Percentiles rank a stretch among this genome's conserved stretches.
Evolutionary conservation across 2,329 filamentous ascomycete species (phyloP).

Genomic region (Aspergillus ochraceoroseus): DNA sequence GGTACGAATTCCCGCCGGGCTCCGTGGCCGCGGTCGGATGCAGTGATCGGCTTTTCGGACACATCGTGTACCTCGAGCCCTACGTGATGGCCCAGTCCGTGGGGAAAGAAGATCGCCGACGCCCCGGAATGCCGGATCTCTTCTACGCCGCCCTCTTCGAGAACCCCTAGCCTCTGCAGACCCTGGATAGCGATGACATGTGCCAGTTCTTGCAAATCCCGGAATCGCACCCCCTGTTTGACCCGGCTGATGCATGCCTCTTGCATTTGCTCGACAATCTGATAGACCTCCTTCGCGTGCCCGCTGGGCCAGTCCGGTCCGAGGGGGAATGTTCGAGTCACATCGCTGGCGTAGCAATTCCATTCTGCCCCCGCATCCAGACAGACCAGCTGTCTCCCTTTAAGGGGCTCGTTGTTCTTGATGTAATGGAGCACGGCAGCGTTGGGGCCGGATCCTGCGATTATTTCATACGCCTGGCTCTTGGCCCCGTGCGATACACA

Average conservation of each 20-base stretch:
- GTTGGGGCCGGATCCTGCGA: constrained; percentile 73
- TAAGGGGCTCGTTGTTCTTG: constrained; percentile 66
- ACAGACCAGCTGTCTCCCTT: constrained; percentile 70
- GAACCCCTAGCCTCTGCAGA: constrained; percentile 67
- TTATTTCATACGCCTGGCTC: constrained; percentile 82
- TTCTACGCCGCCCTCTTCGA: constrained; percentile 59
- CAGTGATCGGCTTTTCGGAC: constrained; percentile 35
- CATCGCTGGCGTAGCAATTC: constrained; percentile 65
- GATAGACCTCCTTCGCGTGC: constrained; percentile 70
- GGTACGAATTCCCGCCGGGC: constrained; percentile 29
- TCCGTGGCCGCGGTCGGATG: constrained; percentile 20
- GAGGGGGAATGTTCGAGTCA: constrained; percentile 85
- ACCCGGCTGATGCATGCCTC: constrained; percentile 67
- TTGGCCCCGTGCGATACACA: constrained; percentile 71
- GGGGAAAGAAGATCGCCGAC: constrained; percentile 41
- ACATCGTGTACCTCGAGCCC: constrained; percentile 46
- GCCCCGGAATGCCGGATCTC: constrained; percentile 38
- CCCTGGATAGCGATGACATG: constrained; percentile 79
- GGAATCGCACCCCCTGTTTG: constrained; percentile 70
- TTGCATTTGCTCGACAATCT: constrained; percentile 84
- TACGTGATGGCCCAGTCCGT: constrained; percentile 57
- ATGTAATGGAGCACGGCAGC: constrained; percentile 86
- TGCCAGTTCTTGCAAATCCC: constrained; percentile 73
- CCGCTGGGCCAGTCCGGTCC: constrained; percentile 56
- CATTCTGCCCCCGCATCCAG: constrained; percentile 79